A percentile compares a stretch with the other conserved stretches of the same genome.
These are phyloP conservation scores for Ajuga reptans DNA, from an alignment of 305 asterid genomes.

Conservation along the genomic window DNA sequence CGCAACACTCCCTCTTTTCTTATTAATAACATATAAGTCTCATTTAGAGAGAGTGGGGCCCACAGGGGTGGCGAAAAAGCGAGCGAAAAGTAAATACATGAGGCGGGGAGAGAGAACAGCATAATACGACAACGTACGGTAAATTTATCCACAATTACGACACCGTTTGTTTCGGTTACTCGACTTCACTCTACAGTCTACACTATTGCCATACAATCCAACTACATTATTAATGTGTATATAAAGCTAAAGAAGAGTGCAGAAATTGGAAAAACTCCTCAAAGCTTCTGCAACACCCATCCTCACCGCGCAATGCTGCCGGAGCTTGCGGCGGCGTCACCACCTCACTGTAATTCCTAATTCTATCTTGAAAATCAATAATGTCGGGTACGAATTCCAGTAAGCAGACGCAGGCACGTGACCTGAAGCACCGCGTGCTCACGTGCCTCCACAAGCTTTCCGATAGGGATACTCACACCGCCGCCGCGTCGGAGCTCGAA, in stretches of 20 bases:
- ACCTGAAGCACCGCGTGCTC: constrained; percentile 62
- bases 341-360: not conserved
- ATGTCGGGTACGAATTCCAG: constrained; percentile 35
- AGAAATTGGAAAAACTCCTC: not conserved
- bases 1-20: too few relatives aligned
- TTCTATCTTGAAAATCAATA: not conserved
- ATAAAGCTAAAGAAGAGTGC: not conserved
- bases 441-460: constrained; percentile 71
- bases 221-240: not conserved
- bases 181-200: not conserved
- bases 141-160: constrained; percentile 3
- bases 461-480: constrained; percentile 68
- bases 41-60: not conserved
- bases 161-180: constrained; percentile 3
- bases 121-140: constrained; percentile 24
- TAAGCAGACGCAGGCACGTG: constrained; percentile 54
- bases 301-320: constrained; percentile 34
- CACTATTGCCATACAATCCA: not conserved
- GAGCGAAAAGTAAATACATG: constrained; percentile 1
- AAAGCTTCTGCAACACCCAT: constrained; percentile 5
- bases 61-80: not conserved
- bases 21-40: too few relatives aligned
- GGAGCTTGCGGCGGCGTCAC: constrained; percentile 35
- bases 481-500: constrained; percentile 65
- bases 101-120: constrained; percentile 23